phyloP scores from a whole-genome alignment of 257 asterid genomes.

The Salvia splendens region DNA sequence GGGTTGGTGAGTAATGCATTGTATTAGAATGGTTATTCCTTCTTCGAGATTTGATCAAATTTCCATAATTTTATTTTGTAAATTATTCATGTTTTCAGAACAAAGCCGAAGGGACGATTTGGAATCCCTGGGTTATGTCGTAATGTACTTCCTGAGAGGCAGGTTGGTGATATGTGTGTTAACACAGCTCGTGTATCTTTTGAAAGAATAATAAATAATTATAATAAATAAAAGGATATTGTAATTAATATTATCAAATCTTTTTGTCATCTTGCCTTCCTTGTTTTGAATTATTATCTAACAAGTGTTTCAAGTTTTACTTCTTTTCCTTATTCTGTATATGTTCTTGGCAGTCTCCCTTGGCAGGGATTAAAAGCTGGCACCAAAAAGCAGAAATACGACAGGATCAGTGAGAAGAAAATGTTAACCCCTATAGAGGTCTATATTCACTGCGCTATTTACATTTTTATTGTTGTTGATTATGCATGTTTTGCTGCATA shows the following conservation, averaged over 20 bases:
- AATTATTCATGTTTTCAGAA: constrained; percentile 52
- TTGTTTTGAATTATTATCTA: constrained; percentile 10
- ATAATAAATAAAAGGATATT: not conserved
- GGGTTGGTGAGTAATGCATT: constrained; percentile 69
- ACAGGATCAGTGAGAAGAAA: constrained; percentile 95
- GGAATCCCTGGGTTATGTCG: constrained; percentile 98
- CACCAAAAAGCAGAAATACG: constrained; percentile 94
- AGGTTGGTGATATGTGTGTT: constrained; percentile 62
- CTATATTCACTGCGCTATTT: constrained; percentile 25
- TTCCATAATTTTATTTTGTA: not conserved
- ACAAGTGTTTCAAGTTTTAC: not conserved
- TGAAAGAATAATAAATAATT: not conserved
- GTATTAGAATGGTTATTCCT: constrained; percentile 13
- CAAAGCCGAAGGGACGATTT: constrained; percentile 97
- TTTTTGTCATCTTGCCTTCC: constrained; percentile 20
- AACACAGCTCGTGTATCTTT: no score
- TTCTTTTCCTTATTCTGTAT: constrained; percentile 10
- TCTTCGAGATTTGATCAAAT: not conserved
- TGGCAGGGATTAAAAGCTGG: constrained; percentile 99
- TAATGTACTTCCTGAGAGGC: constrained; percentile 96
- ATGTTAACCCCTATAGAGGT: constrained; percentile 94
- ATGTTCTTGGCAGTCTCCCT: constrained; percentile 66
- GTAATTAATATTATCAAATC: not conserved
- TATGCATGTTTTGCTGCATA: constrained; percentile 20
- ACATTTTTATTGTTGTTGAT: constrained; percentile 19